A percentile compares a stretch with the other conserved stretches of the same genome.
phyloP scores from a whole-genome alignment of 306 rosid genomes.

The Castanospermum australe region DNA sequence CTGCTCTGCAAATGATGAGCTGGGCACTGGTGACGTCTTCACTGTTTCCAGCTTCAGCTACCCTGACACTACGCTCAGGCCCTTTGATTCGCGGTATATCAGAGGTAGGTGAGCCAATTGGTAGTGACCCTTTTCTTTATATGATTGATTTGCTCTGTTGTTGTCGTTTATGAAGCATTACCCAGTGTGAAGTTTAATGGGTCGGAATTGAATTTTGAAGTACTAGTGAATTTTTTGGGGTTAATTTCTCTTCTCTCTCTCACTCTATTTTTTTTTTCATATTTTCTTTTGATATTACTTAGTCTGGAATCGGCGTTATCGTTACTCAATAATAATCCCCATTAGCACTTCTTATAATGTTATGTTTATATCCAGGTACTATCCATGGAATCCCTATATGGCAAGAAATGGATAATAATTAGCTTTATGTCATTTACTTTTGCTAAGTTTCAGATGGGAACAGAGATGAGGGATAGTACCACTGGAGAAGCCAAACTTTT shows the following conservation, averaged over 20 bases:
- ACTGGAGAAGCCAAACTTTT: background rate
- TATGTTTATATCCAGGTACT: background rate
- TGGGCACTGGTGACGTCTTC: slow-evolving; percentile 39
- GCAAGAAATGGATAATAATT: background rate
- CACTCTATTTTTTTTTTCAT: background rate
- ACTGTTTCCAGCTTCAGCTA: slow-evolving; percentile 80
- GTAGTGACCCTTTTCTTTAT: slow-evolving; percentile 22
- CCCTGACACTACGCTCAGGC: slow-evolving; percentile 56
- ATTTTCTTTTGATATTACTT: background rate
- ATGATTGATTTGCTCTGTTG: background rate
- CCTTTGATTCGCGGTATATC: slow-evolving; percentile 68
- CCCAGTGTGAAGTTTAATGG: slow-evolving; percentile 26
- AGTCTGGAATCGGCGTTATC: background rate
- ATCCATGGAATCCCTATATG: background rate
- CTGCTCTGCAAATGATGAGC: slow-evolving; percentile 39
- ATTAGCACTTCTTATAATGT: background rate
- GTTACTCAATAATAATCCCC: background rate
- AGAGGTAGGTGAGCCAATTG: slow-evolving; percentile 54
- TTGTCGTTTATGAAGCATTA: slow-evolving; percentile 4
- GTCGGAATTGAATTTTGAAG: slow-evolving; percentile 25
- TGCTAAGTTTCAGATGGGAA: background rate
- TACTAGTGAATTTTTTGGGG: slow-evolving; percentile 22
- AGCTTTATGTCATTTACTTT: background rate
- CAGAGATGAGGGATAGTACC: background rate
- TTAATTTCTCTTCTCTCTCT: background rate